Conservation (phyloP, 805 yeast species). For the Barnettozyma botsteinii region DNA sequence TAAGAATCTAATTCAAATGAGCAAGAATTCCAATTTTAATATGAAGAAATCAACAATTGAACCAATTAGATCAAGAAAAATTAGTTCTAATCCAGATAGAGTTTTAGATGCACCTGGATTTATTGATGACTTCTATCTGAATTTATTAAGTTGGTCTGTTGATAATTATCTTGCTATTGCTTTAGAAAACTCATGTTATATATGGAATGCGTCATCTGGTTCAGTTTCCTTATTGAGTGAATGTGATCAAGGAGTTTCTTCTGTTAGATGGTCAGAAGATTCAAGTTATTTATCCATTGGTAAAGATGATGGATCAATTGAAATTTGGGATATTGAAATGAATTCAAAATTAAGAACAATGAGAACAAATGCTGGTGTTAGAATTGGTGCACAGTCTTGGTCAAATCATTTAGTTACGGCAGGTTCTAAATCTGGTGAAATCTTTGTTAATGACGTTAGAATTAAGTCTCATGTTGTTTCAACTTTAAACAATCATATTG, state of each 20-base stretch:
- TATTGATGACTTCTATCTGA: slow-evolving; percentile 86
- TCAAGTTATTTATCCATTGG: slow-evolving; percentile 84
- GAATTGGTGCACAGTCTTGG: slow-evolving; percentile 87
- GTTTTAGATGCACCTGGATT: slow-evolving; percentile 96
- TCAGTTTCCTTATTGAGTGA: slow-evolving; percentile 66
- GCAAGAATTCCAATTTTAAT: slow-evolving; percentile 18
- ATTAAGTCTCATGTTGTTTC: slow-evolving; percentile 67
- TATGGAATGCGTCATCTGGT: slow-evolving; percentile 89
- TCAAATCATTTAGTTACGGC: slow-evolving; percentile 69
- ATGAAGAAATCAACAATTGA: slow-evolving; percentile 40
- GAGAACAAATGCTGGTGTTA: slow-evolving; percentile 58
- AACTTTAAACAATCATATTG: slow-evolving; percentile 60
- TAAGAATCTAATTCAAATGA: slow-evolving; percentile 21
- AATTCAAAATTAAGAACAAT: slow-evolving; percentile 71
- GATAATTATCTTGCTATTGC: slow-evolving; percentile 85
- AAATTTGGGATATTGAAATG: slow-evolving; percentile 90
- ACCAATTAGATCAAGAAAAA: slow-evolving; percentile 63
- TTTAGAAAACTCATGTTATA: slow-evolving; percentile 72
- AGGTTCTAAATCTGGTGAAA: slow-evolving; percentile 84
- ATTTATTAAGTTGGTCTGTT: slow-evolving; percentile 81
- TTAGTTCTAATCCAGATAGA: slow-evolving; percentile 85
- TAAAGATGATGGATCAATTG: slow-evolving; percentile 73
- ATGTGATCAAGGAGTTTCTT: slow-evolving; percentile 51
- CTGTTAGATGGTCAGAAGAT: slow-evolving; percentile 88
- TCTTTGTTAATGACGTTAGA: slow-evolving; percentile 87